Base-by-base conservation (phyloP, 306 rosid genomes). In the Crataegus laevigata region DNA sequence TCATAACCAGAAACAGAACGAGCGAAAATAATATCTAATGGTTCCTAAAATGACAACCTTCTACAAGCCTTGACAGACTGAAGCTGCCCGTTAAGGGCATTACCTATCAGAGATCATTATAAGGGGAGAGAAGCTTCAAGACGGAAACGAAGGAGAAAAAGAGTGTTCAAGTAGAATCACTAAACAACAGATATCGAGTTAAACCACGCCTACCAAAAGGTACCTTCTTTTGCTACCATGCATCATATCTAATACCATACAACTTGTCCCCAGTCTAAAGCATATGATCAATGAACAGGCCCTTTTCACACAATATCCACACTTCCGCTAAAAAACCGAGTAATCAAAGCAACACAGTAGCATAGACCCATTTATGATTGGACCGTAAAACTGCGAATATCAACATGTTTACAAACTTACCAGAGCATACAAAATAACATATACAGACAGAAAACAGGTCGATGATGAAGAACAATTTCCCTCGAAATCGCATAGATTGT, bases 231-330 rank as follows among this genome's bases (percentile, higher is more conserved):
- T 73, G 57, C 1, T 61, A 21, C 19, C 43, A 30, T 25, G 19
- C 57, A 7, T 5, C 42, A 60, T 57, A 26, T 73, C 18, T 18
- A 26, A 7, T 61, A 14, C 11, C 17, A 63, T 30, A 63, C 43
- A 30, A 55, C 36, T 57, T 14, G 9, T 38, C 54, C 47, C 45
- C 67, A 17, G 25, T 24, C 28, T 58, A 12, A 34, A 55, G 50
- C 26, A 72, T n/a, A 72, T 24, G 67, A 15, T 55, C 75, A 36
- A 72, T 72, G 66, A n/a, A 29, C 66, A 58, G 34, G 36, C 67
- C 24, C 65, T 22, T 38, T 72, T 36, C 45, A 57, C 55, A 60
- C 52, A 58, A 17, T 11, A 6, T 58, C 18, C 29, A 17, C 42
- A 72, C 54, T 57, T 55, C 24, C 38, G 0, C 1, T 4, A 9